These are phyloP conservation scores for Hypoxylon sp. DNA, from an alignment of 2,329 filamentous ascomycete genomes.

Conservation along the genomic window DNA sequence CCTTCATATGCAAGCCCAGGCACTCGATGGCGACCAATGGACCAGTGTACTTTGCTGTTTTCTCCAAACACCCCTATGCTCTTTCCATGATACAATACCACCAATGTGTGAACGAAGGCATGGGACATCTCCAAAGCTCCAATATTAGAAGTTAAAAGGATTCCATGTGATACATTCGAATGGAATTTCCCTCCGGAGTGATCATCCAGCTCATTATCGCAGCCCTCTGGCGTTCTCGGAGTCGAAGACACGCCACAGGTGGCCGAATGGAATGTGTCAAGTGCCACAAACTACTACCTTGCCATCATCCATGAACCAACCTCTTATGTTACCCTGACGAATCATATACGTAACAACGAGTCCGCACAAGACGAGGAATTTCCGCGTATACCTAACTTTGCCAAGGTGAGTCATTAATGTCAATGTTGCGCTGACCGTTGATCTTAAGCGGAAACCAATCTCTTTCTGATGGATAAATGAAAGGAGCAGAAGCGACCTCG, in stretches of 20 bases:
- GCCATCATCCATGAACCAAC: conserved; percentile 9
- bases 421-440: neutral
- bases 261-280: conserved; percentile 10
- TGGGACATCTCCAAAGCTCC: conserved; percentile 8
- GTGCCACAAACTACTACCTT: conserved; percentile 22
- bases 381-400: neutral
- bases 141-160: conserved; percentile 9
- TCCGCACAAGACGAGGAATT: conserved; percentile 5
- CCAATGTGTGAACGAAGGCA: neutral
- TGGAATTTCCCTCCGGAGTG: neutral
- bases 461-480: conserved; percentile 4
- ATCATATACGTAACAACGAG: conserved; percentile 5
- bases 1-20: conserved; percentile 26
- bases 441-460: neutral
- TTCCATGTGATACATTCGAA: conserved; percentile 11
- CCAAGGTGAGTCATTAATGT: conserved; percentile 20
- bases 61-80: conserved; percentile 24
- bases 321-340: neutral
- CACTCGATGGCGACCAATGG: conserved; percentile 17
- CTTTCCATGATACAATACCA: conserved; percentile 8
- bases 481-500: neutral
- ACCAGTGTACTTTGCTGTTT: conserved; percentile 2
- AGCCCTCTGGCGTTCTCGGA: conserved; percentile 8
- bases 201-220: conserved; percentile 5
- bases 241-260: conserved; percentile 4